Evolutionary conservation across 306 rosid genomes (phyloP), one percentile per base, ranked within the genome.

Genomic region (Malus sylvestris): DNA sequence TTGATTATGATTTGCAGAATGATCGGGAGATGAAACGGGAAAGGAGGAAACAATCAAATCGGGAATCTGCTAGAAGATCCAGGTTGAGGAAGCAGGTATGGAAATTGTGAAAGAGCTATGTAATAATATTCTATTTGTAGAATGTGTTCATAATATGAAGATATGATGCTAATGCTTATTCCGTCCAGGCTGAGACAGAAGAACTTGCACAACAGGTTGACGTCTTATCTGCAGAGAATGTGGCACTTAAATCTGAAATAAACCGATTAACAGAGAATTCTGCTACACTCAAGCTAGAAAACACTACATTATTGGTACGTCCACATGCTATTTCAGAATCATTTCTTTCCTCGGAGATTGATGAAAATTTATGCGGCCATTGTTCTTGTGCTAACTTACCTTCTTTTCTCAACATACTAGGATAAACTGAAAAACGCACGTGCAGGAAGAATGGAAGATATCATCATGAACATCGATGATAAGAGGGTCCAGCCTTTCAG

Each of bases 51-150:
- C 99, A 95, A 81, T 95, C 99, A 2, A 95, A 95, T 77, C 89
- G 99, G 52, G 99, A 95, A 83, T 95, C 99, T 66, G 99, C 99
- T 75, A 88, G 99, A 87, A 87, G 99, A 79, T 95, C 99, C 30
- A 92, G 99, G 85, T 80, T 95, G 82, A 90, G 99, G 89, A 95
- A 92, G 87, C 99, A 95, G 99, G 99, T 95, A 85, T 2, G 51
- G 3, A 16, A 52, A 20, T 35, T 46, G 60, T 22, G 18, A 3
- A n/a, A 16, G 22, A 60, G 44, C 38, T 45, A 42, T 60, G 79
- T 46, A 64, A 14, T 4, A 23, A 22, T 32, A 13, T 51, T 69
- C 25, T 27, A 10, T 25, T 23, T 30, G 29, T 63, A 64, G 33
- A 3, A 27, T 7, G n/a, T 57, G 60, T 27, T 71, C 62, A 45